Evolutionary conservation across 164 flowering plant species (phyloP).

Genomic region (Vitis cinerea): DNA sequence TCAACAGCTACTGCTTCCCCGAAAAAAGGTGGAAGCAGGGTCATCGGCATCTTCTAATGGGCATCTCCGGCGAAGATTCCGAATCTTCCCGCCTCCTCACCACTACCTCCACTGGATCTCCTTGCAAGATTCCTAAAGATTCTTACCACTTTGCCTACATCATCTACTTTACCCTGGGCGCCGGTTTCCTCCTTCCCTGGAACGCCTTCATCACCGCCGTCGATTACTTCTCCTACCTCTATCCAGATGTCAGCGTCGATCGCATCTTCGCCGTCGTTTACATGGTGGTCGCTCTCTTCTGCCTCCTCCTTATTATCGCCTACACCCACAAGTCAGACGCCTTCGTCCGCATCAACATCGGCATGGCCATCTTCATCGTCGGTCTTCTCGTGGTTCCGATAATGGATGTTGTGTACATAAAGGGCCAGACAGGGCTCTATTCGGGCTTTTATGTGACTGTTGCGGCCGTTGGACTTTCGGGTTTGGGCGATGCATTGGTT

Average conservation of each 20-base stretch:
- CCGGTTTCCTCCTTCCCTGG: conserved; percentile 93
- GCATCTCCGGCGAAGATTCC: conserved; percentile 15
- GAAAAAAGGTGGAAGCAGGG: neutral
- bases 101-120: neutral
- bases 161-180: conserved; percentile 79
- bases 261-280: conserved; percentile 80
- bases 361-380: conserved; percentile 57
- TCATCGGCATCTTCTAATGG: neutral
- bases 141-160: conserved; percentile 75
- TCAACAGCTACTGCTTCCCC: neutral
- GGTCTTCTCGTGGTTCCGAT: conserved; percentile 66
- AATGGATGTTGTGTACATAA: conserved; percentile 59
- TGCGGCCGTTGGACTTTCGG: conserved; percentile 54
- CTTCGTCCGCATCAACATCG: conserved; percentile 61
- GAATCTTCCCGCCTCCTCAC: conserved; percentile 24
- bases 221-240: conserved; percentile 88
- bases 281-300: conserved; percentile 60
- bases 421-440: conserved; percentile 65
- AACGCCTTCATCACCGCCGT: conserved; percentile 98
- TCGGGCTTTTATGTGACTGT: conserved; percentile 67
- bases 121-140: conserved; percentile 52
- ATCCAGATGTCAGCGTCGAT: conserved; percentile 78
- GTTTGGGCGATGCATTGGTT: conserved; percentile 80
- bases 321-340: conserved; percentile 53
- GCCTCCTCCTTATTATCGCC: conserved; percentile 43